Conservation (phyloP, 1,284 basidiomycete genomes). For the Apiotrichum brassicae region DNA sequence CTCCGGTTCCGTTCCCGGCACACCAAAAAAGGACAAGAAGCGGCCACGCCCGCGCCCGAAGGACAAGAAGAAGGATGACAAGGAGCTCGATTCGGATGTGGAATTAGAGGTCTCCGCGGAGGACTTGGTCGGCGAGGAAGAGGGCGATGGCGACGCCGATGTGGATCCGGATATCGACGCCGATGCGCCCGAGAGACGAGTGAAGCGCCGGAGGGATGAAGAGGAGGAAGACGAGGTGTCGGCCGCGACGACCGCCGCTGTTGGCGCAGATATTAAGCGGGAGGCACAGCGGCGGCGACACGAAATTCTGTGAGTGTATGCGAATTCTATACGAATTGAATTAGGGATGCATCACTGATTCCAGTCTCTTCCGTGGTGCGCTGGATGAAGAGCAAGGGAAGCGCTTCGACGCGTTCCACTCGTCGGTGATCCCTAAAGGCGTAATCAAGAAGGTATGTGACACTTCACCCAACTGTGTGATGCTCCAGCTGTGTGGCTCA, state of each 20-base stretch:
- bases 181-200: conserved; percentile 4
- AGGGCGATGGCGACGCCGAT: neutral
- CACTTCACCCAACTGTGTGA: neutral
- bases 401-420: conserved; percentile 38
- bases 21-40: conserved; percentile 11
- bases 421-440: conserved; percentile 28
- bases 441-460: conserved; percentile 33
- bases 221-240: conserved; percentile 20
- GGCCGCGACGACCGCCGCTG: neutral
- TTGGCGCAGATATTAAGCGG: conserved; percentile 10
- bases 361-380: conserved; percentile 30
- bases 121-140: conserved; percentile 18
- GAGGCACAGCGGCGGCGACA: conserved; percentile 12
- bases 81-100: conserved; percentile 12
- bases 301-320: conserved; percentile 14
- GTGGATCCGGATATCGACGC: conserved; percentile 22
- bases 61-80: conserved; percentile 6
- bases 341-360: neutral
- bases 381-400: conserved; percentile 36
- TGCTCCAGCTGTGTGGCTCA: neutral
- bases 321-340: no score
- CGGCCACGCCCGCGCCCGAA: conserved; percentile 8
- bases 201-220: neutral
- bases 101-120: conserved; percentile 20
- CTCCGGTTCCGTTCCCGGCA: neutral